A percentile compares a stretch with the other conserved stretches of the same genome.
phyloP scores from a whole-genome alignment of 2,329 filamentous ascomycete species.

The Cordyceps cicadae region DNA sequence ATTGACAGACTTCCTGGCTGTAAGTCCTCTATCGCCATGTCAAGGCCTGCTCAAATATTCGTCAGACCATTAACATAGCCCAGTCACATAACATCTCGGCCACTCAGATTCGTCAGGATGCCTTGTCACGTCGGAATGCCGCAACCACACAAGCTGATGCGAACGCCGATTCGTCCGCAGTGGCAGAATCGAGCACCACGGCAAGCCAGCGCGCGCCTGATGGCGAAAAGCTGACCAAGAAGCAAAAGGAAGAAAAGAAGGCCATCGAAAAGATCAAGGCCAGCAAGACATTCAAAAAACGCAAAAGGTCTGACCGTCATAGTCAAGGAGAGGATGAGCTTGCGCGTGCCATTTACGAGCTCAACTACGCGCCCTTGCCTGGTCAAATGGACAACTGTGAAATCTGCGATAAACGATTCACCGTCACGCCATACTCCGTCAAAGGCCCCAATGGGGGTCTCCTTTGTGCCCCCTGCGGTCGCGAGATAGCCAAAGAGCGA shows the following conservation, averaged over 20 bases:
- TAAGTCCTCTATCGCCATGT: slow-evolving; percentile 19
- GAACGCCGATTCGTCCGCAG: slow-evolving; percentile 18
- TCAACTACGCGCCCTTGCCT: slow-evolving; percentile 50
- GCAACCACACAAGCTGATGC: slow-evolving; percentile 15
- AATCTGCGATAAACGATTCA: slow-evolving; percentile 78
- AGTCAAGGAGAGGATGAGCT: slow-evolving; percentile 44
- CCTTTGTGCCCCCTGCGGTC: slow-evolving; percentile 76
- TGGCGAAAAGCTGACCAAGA: slow-evolving; percentile 17
- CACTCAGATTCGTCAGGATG: slow-evolving; percentile 43
- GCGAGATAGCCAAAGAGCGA: slow-evolving; percentile 58
- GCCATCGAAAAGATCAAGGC: slow-evolving; percentile 55
- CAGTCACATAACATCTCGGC: slow-evolving; percentile 66
- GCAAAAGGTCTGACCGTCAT: slow-evolving; percentile 32
- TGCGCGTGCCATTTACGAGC: slow-evolving; percentile 39
- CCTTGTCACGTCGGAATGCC: slow-evolving; percentile 36
- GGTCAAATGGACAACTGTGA: slow-evolving; percentile 88
- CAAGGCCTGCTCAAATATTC: not conserved
- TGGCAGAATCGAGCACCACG: slow-evolving; percentile 19
- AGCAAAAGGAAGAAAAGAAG: slow-evolving; percentile 42
- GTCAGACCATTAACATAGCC: slow-evolving; percentile 15
- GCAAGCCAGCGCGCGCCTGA: slow-evolving; percentile 21
- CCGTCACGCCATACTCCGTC: slow-evolving; percentile 82
- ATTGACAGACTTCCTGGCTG: slow-evolving; percentile 45
- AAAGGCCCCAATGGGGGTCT: slow-evolving; percentile 75
- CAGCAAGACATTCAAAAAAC: slow-evolving; percentile 48